Base-by-base conservation (phyloP, 495 filamentous ascomycete genomes). In the Podospora appendiculata region DNA sequence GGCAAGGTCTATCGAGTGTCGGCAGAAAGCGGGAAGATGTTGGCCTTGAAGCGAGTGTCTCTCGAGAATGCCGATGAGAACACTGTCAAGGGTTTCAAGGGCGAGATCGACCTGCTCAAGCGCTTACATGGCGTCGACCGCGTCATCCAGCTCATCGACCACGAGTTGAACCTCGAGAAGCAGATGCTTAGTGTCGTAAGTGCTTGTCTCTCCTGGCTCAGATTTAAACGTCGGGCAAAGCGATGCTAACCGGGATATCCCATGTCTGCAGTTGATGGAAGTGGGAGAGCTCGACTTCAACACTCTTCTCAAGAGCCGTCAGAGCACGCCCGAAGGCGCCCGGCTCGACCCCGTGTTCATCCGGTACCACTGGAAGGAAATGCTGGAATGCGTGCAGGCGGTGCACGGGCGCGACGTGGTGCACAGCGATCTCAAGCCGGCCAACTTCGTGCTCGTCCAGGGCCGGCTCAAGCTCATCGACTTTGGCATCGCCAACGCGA, bases 281-380 rank as follows among this genome's bases (percentile, higher is more conserved):
- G 88, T 91, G 61, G 93, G 93, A 53, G 93, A 98, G 68, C 82
- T 90, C n/a, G 94, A 97, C 61, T 77, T 98, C 61, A 87, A 90
- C 58, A 89, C 87, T 48, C 83, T 96, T 14, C 82, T 98, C 32
- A 64, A 65, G 13, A 85, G 79, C 7, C 80, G 84, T 36, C 81
- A 85, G 32, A 70, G 86, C 34, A 85, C 87, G 45, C 73, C 81
- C 0, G 88, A 91, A 58, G 81, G 87, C 52, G 81, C 88, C 35
- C 72, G 71, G 32, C 86, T 97, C 51, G 93, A 98, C 63, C 76
- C 87, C 9, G 86, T 83, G 46, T 97, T 96, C 59, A 87, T 90
- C n/a, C 86, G 93, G 8, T 89, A 89, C 69, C 95, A 95, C 73
- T 98, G 93, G 93, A 89, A 90, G 62, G 93, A 98, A 70, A 97